Evolutionary conservation across 257 asterid species (phyloP).

Genomic region (Solanum ahanhuiri): DNA sequence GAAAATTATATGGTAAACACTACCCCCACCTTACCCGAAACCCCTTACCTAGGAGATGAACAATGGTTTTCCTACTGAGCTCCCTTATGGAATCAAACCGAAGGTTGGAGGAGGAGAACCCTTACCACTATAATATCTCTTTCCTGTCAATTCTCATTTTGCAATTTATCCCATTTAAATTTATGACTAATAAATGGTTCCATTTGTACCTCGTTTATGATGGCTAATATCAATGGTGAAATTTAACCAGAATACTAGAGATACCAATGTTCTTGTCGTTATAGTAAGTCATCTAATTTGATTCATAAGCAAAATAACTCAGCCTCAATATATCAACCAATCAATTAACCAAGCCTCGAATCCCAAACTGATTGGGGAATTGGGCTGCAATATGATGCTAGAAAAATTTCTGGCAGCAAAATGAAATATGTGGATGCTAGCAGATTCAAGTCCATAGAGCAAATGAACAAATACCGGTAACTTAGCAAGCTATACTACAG

Average conservation of each 20-base stretch:
- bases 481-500: neutral
- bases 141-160: neutral
- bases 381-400: neutral
- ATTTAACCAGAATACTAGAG: neutral
- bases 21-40: neutral
- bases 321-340: neutral
- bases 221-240: neutral
- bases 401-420: neutral
- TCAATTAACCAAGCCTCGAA: neutral
- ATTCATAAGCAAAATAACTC: neutral
- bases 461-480: neutral
- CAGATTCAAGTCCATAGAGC: neutral
- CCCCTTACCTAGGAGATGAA: neutral
- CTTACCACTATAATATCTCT: neutral
- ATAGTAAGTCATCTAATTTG: neutral
- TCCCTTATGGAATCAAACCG: neutral
- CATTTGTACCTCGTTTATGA: neutral
- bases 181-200: neutral
- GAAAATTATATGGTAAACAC: neutral
- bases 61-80: neutral
- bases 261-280: neutral
- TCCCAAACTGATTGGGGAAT: neutral
- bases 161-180: neutral
- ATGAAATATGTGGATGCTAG: neutral
- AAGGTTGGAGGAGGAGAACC: neutral